Evolutionary conservation across 208 protist species (phyloP), one percentile per base, ranked within the genome.

Genomic region (Crithidia brevicula): DNA sequence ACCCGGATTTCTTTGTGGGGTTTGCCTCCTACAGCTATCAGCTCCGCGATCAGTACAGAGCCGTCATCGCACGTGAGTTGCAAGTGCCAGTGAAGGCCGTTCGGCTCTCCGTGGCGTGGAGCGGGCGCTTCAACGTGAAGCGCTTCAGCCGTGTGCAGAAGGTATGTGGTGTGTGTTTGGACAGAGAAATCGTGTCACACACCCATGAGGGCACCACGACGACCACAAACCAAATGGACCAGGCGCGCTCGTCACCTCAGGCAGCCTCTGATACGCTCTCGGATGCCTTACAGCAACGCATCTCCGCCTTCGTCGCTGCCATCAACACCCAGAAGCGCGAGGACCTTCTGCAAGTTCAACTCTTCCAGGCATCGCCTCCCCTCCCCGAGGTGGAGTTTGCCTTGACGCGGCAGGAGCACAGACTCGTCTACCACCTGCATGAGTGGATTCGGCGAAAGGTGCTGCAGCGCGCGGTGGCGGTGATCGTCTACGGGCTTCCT

Each of bases 1-100:
- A 82, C 18, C 91, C 91, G 2, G 86, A 96, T 63, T 82, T 96
- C 43, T 82, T 96, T 34, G 74, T 96, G 18, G 91, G 91, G 43
- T 92, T 96, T 53, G 74, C 80, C 11, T 85, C 89, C 70, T 96
- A 96, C 75, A 79, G 80, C 63, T 94, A 93, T 61, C 78, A 81
- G 10, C 72, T 89, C 46, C 84, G 91, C 8, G 88, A 96, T 66
- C 77, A 89, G 74, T 96, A 96, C 82, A 84, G 91, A 38, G 79
- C 75, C 31, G 60, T 89, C 18, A 45, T 96, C 16, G 91, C 88
- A 25, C 64, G 61, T 6, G 79, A 79, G 69, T 78, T 96, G 31
- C 52, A 68, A 16, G 71, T 92, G 38, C 81, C 85, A 4, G 73
- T 92, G 46, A 57, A 38, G 51, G 84, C 79, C 22, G 77, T 96